Conservation (phyloP, 257 asterid species). For the Solanum gracilifrons region DNA sequence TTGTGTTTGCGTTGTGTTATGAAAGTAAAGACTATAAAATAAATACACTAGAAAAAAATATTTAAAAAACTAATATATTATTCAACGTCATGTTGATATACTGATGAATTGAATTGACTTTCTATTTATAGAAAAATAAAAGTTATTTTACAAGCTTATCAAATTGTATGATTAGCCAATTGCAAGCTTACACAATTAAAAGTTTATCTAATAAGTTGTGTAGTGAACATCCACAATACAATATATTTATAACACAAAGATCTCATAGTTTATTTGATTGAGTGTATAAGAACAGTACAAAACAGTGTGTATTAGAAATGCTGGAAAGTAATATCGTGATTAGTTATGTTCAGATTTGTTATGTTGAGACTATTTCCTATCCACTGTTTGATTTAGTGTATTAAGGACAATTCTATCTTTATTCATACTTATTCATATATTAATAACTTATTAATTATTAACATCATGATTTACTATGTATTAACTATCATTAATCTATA, state of each 20-base stretch:
- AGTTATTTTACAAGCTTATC: neutral
- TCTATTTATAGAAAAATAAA: no score
- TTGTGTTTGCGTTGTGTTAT: neutral
- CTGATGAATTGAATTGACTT: neutral
- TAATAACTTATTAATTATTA: neutral
- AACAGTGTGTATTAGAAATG: neutral
- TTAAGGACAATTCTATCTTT: neutral
- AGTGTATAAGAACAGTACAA: neutral
- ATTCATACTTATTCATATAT: neutral
- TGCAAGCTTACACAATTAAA: neutral
- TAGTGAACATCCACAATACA: neutral
- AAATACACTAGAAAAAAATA: neutral
- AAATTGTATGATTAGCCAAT: neutral
- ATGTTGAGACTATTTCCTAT: neutral
- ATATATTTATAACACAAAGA: neutral
- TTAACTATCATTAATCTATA: neutral
- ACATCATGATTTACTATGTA: neutral
- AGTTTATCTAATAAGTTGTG: neutral
- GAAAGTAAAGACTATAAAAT: neutral
- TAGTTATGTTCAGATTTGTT: neutral
- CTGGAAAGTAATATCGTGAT: neutral
- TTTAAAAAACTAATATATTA: no score
- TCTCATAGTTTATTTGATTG: no score
- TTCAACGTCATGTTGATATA: neutral
- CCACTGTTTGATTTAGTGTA: neutral